phyloP scores from a whole-genome alignment of 306 rosid genomes.

The Cucumis cinereus region DNA sequence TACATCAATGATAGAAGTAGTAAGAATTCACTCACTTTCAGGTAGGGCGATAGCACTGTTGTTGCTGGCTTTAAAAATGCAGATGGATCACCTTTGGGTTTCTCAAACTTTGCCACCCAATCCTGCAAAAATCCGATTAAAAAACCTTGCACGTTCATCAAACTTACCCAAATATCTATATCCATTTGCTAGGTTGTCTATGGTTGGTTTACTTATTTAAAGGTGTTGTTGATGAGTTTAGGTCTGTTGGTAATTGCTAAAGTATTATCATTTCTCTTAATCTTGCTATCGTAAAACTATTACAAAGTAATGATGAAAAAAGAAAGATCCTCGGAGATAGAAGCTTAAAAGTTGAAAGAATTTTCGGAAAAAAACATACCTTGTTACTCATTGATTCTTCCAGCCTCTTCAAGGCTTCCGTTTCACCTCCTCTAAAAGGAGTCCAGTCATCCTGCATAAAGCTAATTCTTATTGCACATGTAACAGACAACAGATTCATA shows the following conservation, averaged over 20 bases:
- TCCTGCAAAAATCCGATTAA: conserved; percentile 21
- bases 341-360: not conserved
- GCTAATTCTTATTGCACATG: conserved; percentile 10
- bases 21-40: conserved; percentile 54
- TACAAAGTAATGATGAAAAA: too few species aligned
- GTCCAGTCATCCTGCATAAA: conserved; percentile 52
- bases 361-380: conserved; percentile 23
- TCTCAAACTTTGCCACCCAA: conserved; percentile 87
- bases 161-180: not conserved
- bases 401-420: conserved; percentile 76
- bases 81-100: conserved; percentile 89
- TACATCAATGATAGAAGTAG: conserved; percentile 1
- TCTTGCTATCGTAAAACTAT: not conserved
- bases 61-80: conserved; percentile 80
- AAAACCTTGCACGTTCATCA: not conserved
- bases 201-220: not conserved
- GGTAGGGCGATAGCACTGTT: conserved; percentile 76
- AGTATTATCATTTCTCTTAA: not conserved
- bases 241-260: not conserved
- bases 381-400: conserved; percentile 44
- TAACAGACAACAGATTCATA: not conserved
- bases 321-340: not conserved
- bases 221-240: not conserved
- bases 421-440: conserved; percentile 92
- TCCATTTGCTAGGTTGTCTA: not conserved